Conservation (phyloP, 257 asterid genomes). For the Marsdenia floribunda region DNA sequence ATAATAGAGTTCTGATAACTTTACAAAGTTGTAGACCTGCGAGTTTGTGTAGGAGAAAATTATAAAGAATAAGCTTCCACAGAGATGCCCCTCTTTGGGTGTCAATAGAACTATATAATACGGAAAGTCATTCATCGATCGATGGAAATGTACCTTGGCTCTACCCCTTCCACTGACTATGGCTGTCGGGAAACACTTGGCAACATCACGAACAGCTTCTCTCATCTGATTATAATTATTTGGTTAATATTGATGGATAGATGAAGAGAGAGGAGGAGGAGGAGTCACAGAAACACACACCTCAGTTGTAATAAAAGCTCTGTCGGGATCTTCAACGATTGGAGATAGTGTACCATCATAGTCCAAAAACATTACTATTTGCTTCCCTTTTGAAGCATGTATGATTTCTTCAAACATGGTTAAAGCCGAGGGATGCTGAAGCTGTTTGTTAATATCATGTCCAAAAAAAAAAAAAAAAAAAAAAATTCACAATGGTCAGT, state of each 20-base stretch:
- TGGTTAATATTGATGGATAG: background rate
- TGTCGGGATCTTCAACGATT: conserved; percentile 69
- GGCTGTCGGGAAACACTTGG: conserved; percentile 79
- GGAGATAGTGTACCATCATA: conserved; percentile 85
- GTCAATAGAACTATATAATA: too few species aligned
- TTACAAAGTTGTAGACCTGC: conserved; percentile 59
- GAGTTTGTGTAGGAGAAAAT: background rate
- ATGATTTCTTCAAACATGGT: conserved; percentile 49
- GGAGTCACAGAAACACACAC: conserved; percentile 19
- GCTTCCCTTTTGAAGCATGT: conserved; percentile 50
- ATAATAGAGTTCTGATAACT: conserved; percentile 70
- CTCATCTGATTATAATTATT: conserved; percentile 54
- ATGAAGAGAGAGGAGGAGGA: background rate
- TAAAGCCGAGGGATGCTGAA: conserved; percentile 62
- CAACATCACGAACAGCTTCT: conserved; percentile 54
- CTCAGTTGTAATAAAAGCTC: conserved; percentile 64
- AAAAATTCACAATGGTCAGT: too few species aligned
- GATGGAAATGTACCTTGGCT: conserved; percentile 49
- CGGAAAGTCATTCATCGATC: too few species aligned
- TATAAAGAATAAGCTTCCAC: background rate
- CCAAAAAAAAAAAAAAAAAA: background rate
- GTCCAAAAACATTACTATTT: conserved; percentile 64
- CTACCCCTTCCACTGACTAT: conserved; percentile 80
- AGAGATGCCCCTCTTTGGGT: too few species aligned
- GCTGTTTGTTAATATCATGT: conserved; percentile 25